These are phyloP conservation scores for Begonia fuchsioides DNA, from an alignment of 306 rosid species.

Conservation along the genomic window DNA sequence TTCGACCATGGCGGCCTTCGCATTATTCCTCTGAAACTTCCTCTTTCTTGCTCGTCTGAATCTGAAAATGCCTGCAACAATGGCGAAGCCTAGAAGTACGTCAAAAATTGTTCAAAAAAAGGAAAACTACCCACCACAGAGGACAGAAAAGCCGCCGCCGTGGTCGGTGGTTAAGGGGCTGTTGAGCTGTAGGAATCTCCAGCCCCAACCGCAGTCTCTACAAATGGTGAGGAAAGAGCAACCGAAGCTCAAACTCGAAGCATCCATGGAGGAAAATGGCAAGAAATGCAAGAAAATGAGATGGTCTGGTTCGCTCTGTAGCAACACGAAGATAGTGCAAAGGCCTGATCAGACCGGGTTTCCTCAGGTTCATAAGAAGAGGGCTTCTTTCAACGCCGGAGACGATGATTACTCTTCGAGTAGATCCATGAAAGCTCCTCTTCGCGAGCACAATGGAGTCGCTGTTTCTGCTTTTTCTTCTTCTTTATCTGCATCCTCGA, in stretches of 20 bases:
- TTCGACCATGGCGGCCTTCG: too few relatives aligned
- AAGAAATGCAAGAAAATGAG: slow-evolving; percentile 88
- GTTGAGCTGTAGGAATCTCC: slow-evolving; percentile 49
- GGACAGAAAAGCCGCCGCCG: slow-evolving; percentile 54
- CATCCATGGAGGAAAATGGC: slow-evolving; percentile 35
- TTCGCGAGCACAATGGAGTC: slow-evolving; percentile 43
- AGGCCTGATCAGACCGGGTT: slow-evolving; percentile 42
- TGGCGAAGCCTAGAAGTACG: neutral
- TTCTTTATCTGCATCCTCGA: slow-evolving; percentile 1
- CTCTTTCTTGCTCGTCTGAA: neutral
- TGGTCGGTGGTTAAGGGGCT: slow-evolving; percentile 76
- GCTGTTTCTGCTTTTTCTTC: slow-evolving; percentile 34
- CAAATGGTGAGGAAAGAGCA: slow-evolving; percentile 25
- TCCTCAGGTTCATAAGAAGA: slow-evolving; percentile 55
- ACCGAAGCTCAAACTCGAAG: slow-evolving; percentile 36
- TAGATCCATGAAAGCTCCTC: slow-evolving; percentile 52
- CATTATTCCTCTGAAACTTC: neutral
- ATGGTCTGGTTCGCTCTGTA: slow-evolving; percentile 81
- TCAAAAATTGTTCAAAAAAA: slow-evolving; percentile 2
- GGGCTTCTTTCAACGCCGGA: slow-evolving; percentile 26
- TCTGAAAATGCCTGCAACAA: neutral
- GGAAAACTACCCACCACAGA: slow-evolving; percentile 33
- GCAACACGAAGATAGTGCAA: slow-evolving; percentile 67
- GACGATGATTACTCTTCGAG: slow-evolving; percentile 27
- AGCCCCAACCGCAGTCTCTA: slow-evolving; percentile 26